Evolutionary conservation across 495 filamentous ascomycete species (phyloP).

Genomic region (Aspergillus nanangensis): DNA sequence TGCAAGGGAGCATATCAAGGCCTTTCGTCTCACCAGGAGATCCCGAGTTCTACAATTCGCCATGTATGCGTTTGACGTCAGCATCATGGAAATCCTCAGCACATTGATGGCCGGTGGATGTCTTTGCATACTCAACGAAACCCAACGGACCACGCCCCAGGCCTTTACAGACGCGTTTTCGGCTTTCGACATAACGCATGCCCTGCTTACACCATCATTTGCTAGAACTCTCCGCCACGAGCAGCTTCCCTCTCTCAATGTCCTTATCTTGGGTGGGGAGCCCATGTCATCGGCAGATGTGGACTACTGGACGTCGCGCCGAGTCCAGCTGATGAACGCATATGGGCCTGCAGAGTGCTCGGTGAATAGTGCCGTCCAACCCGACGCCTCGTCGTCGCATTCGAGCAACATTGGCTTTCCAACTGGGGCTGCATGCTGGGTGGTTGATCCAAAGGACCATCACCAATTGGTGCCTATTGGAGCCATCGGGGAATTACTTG

Average conservation of each 20-base stretch:
- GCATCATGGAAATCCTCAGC: conserved; percentile 16
- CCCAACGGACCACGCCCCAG: neutral
- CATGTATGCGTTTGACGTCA: conserved; percentile 25
- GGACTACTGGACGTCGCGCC: neutral
- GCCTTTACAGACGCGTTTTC: conserved; percentile 13
- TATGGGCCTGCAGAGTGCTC: conserved; percentile 21
- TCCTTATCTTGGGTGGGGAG: conserved; percentile 12
- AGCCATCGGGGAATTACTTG: conserved; percentile 46
- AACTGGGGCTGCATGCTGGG: conserved; percentile 1
- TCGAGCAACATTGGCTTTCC: conserved; percentile 1
- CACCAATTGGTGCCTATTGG: conserved; percentile 48
- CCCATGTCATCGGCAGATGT: neutral
- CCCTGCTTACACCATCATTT: conserved; percentile 38
- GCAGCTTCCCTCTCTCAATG: too few species aligned
- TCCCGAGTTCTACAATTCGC: conserved; percentile 18
- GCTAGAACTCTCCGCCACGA: conserved; percentile 21
- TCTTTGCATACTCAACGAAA: conserved; percentile 20
- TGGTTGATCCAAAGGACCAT: conserved; percentile 24
- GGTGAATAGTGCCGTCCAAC: neutral
- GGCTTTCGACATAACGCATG: conserved; percentile 18
- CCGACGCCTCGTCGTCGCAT: too few species aligned
- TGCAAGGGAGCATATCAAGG: neutral
- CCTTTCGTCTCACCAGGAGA: neutral
- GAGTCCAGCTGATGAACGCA: conserved; percentile 11
- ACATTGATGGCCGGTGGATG: conserved; percentile 25